phyloP scores from a whole-genome alignment of 2,329 filamentous ascomycete genomes.

The Piedraia hortae region DNA sequence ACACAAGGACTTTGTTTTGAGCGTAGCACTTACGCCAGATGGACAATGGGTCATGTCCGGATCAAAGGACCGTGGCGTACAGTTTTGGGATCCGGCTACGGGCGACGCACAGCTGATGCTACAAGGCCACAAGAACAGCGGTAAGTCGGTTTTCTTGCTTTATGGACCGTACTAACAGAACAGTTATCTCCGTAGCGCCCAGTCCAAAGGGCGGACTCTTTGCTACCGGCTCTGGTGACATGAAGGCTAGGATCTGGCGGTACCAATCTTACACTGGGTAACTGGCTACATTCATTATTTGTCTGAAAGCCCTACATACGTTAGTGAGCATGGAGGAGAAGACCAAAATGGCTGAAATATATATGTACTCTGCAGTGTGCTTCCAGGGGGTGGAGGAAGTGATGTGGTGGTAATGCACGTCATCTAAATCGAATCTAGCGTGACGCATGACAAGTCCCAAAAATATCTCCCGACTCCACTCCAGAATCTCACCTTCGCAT shows the following conservation, averaged over 20 bases:
- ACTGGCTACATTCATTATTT: no score
- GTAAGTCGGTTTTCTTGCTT: slow-evolving; percentile 17
- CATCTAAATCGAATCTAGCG: no score
- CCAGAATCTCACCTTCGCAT: not conserved
- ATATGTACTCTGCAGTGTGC: no score
- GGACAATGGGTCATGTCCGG: slow-evolving; percentile 89
- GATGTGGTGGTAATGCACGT: no score
- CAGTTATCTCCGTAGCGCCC: slow-evolving; percentile 85
- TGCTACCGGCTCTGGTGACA: slow-evolving; percentile 88
- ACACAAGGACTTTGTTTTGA: slow-evolving; percentile 94
- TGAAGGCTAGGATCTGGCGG: slow-evolving; percentile 93
- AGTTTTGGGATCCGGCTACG: slow-evolving; percentile 93
- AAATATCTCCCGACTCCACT: not conserved
- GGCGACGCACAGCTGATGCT: slow-evolving; percentile 93
- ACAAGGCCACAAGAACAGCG: slow-evolving; percentile 92
- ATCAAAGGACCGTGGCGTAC: slow-evolving; percentile 87
- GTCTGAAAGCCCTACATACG: no score
- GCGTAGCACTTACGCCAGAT: slow-evolving; percentile 81
- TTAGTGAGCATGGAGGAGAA: no score
- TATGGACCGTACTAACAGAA: not conserved
- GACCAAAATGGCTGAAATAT: no score
- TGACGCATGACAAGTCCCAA: no score
- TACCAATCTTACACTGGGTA: slow-evolving; percentile 21
- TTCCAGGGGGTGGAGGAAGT: no score
- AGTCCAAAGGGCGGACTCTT: slow-evolving; percentile 73